Evolutionary conservation across 2,329 filamentous ascomycete genomes (phyloP).

Genomic region (Magnaporthiopsis poae): DNA sequence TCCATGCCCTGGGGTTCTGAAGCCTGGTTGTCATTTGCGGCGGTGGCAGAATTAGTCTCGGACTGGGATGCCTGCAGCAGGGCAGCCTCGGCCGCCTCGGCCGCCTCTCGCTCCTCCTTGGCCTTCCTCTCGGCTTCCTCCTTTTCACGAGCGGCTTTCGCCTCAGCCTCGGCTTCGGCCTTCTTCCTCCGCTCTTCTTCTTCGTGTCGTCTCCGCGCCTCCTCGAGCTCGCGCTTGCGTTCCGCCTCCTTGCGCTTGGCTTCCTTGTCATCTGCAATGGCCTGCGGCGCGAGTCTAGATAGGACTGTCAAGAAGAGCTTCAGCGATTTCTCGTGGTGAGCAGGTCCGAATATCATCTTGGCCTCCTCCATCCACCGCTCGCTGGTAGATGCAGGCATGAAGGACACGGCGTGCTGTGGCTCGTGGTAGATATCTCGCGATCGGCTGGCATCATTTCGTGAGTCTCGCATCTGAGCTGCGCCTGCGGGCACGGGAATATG

Average conservation of each 20-base stretch:
- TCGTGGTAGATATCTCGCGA: slow-evolving; percentile 45
- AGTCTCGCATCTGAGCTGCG: slow-evolving; percentile 3
- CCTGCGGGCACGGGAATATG: slow-evolving; percentile 27
- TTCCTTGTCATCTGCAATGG: slow-evolving; percentile 57
- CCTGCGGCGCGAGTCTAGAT: slow-evolving; percentile 67
- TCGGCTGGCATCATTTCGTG: slow-evolving; percentile 6
- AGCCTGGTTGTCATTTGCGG: slow-evolving; percentile 23
- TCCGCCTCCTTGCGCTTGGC: slow-evolving; percentile 41
- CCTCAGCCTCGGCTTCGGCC: slow-evolving; percentile 44
- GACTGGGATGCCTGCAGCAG: slow-evolving; percentile 35
- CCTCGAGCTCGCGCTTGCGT: slow-evolving; percentile 30
- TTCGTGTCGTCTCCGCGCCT: slow-evolving; percentile 56
- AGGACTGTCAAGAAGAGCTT: slow-evolving; percentile 74
- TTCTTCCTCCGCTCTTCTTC: slow-evolving; percentile 38
- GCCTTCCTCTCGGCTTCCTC: slow-evolving; percentile 62
- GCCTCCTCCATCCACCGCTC: slow-evolving; percentile 52
- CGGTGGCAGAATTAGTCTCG: slow-evolving; percentile 15
- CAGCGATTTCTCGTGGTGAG: slow-evolving; percentile 67
- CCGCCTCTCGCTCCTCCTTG: slow-evolving; percentile 48
- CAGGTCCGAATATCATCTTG: background rate
- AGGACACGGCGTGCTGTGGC: slow-evolving; percentile 65
- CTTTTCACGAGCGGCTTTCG: slow-evolving; percentile 55
- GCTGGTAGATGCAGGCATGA: slow-evolving; percentile 60
- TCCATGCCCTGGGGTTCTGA: slow-evolving; percentile 38
- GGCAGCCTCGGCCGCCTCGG: slow-evolving; percentile 41